These are phyloP conservation scores for Thalassiosira mediterranea DNA, from an alignment of 352 stramenopile species.

Conservation along the genomic window DNA sequence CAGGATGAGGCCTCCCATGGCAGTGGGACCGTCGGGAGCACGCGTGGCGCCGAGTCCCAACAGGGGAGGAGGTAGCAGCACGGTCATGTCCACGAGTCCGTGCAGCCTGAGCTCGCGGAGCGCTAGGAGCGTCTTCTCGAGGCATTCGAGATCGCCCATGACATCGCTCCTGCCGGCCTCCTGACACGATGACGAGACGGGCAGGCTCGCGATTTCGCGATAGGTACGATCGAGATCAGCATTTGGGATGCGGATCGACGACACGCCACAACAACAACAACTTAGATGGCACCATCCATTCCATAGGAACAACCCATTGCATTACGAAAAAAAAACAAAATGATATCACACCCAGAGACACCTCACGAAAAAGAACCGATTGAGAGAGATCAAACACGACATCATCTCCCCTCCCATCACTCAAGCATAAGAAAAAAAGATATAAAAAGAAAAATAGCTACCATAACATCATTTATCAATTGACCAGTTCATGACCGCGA, in stretches of 20 bases:
- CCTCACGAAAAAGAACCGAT: no score
- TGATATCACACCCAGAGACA: no score
- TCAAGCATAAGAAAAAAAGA: conserved; percentile 1
- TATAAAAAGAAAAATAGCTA: neutral
- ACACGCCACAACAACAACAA: no score
- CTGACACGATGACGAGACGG: conserved; percentile 8
- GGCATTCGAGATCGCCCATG: conserved; percentile 31
- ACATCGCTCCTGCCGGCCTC: conserved; percentile 34
- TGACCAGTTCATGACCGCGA: no score
- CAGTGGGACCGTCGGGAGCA: neutral
- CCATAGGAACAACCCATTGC: no score
- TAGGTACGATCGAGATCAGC: no score
- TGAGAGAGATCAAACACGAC: no score
- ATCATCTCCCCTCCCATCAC: no score
- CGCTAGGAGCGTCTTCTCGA: conserved; percentile 34
- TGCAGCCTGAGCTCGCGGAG: conserved; percentile 46
- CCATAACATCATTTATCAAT: no score
- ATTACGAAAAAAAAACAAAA: conserved; percentile 12
- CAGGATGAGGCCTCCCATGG: neutral
- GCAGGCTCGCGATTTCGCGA: no score
- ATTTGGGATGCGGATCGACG: no score
- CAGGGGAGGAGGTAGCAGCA: conserved; percentile 5
- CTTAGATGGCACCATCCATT: no score
- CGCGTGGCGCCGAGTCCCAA: conserved; percentile 25
- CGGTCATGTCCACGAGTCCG: conserved; percentile 48